Evolutionary conservation across 2,329 filamentous ascomycete species (phyloP).

Genomic region (Stagonosporopsis tanaceti): DNA sequence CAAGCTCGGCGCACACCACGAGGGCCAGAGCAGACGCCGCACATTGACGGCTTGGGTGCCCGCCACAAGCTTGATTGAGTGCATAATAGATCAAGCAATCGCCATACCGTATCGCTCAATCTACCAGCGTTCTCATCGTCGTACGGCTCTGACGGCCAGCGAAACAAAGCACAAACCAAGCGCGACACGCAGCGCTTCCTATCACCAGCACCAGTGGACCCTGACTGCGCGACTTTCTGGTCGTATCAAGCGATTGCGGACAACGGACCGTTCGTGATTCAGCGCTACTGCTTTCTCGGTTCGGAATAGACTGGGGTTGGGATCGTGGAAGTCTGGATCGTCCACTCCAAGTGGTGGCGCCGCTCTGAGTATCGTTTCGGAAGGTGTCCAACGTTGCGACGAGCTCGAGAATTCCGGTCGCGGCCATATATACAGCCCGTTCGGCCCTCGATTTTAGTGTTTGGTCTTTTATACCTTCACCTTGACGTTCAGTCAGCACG

Average conservation of each 20-base stretch:
- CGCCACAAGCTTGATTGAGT: neutral
- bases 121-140: neutral
- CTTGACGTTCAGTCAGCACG: neutral
- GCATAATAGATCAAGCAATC: neutral
- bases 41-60: neutral
- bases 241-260: constrained; percentile 13
- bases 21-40: constrained; percentile 7
- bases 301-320: constrained; percentile 9
- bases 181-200: constrained; percentile 4
- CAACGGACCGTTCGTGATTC: constrained; percentile 13
- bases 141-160: constrained; percentile 2
- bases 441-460: constrained; percentile 3
- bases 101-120: neutral
- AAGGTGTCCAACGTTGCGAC: constrained; percentile 22
- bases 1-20: constrained; percentile 6
- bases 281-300: constrained; percentile 12
- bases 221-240: constrained; percentile 15
- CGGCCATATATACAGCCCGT: constrained; percentile 13
- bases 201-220: constrained; percentile 6
- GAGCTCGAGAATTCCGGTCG: neutral
- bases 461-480: neutral
- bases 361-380: constrained; percentile 22
- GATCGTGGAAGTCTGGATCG: constrained; percentile 24
- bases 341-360: constrained; percentile 15
- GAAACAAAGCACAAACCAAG: constrained; percentile 5